Evolutionary conservation across 2,329 filamentous ascomycete species (phyloP), one percentile per base, ranked within the genome.

Genomic region (Alternaria longipes): DNA sequence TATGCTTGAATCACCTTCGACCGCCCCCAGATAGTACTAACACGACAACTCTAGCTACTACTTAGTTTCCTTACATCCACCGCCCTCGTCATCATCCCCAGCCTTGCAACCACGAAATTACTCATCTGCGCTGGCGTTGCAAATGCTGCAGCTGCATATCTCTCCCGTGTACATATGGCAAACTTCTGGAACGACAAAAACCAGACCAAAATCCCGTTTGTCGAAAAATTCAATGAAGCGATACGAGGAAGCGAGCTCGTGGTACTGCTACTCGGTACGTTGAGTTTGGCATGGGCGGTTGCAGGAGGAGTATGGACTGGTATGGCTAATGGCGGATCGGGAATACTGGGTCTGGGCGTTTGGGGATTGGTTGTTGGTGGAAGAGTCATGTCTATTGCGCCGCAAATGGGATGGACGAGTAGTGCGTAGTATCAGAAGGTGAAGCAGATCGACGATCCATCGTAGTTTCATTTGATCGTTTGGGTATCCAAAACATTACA

Each of bases 211-310:
- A 64, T 80, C 1, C 78, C 78, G 16, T 74, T 80, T 49, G 66
- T 79, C 2, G 60, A 74, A 42, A 71, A 73, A 9, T 80, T 75
- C 63, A 80, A 80, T 55, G 72, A 78, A 45, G 78, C 78, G 2
- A 69, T 80, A 11, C 50, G 64, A 7, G 76, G 76, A 1, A 76
- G 73, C 12, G 71, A 75, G 60, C 60, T 59, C n/a, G 68, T 76
- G 2, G 71, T 75, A 0, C 30, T 55, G 22, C 9, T 76, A 11
- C 56, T 78, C 22, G 70, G 69, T 14, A 54, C 66, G 16, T 42
- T 73, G 57, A 54, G 56, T 22, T 40, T 62, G 18, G 66, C 57
- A 2, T 77, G 74, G 74, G 65, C 54, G 1, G 62, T 51, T 16
- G 63, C 65, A 20, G 68, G 65, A 0, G 50, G 64, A 22, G 59